Evolutionary conservation across 176 grass and related monocot species (phyloP).

Genomic region (Paspalum notatum): DNA sequence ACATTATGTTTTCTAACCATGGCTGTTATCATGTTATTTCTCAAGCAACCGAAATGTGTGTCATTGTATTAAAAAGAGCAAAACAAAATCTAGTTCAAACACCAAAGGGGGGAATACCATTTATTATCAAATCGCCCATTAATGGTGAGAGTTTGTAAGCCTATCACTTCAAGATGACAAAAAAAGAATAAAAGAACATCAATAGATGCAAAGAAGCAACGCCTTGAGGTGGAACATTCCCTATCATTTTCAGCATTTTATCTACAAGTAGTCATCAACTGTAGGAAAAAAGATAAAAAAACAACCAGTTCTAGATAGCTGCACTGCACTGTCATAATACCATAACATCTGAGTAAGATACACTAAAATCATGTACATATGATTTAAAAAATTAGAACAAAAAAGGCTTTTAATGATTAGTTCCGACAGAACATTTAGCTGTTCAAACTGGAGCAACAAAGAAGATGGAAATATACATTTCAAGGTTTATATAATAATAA

Average conservation of each 20-base stretch:
- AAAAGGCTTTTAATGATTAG: not conserved
- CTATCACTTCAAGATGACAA: conserved; percentile 6
- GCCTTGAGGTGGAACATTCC: not conserved
- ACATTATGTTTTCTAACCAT: conserved; percentile 3
- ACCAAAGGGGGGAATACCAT: not conserved
- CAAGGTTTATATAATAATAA: conserved; percentile 7
- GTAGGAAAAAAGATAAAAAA: not conserved
- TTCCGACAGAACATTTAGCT: conserved; percentile 15
- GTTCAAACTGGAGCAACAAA: conserved; percentile 14
- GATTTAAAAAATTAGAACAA: too few relatives aligned
- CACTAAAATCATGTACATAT: not conserved
- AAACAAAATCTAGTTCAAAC: not conserved
- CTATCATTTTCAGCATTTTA: conserved; percentile 1
- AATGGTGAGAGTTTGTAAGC: not conserved
- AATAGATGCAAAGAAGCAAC: not conserved
- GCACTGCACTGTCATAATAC: too few relatives aligned
- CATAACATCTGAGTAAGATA: not conserved
- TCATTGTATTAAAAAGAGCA: not conserved
- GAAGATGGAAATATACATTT: conserved; percentile 2
- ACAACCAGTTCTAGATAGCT: not conserved
- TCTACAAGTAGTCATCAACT: not conserved
- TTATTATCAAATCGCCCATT: not conserved
- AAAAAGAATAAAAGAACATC: not conserved
- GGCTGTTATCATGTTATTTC: not conserved
- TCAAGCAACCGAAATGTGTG: not conserved